Percentiles rank a stretch among this genome's conserved stretches.
phyloP scores from a whole-genome alignment of 2,329 filamentous ascomycete species.

The Aspergillus spinulosporus region DNA sequence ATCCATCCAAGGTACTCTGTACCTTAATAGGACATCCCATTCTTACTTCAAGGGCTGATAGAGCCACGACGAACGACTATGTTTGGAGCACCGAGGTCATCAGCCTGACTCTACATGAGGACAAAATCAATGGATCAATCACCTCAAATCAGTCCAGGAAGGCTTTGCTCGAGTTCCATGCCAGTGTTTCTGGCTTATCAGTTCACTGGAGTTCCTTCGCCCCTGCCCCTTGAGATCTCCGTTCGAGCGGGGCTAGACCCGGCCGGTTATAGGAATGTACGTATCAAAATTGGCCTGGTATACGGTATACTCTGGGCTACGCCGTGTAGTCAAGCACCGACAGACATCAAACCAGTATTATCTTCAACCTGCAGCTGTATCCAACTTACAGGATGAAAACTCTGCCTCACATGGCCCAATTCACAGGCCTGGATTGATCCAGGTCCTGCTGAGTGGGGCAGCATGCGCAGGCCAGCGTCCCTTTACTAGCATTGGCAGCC shows the following conservation, averaged over 20 bases:
- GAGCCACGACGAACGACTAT: not conserved
- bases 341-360: not conserved
- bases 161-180: not conserved
- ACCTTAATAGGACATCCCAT: not conserved
- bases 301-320: not conserved
- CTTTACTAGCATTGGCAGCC: slow-evolving; percentile 6
- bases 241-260: slow-evolving; percentile 1
- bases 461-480: not conserved
- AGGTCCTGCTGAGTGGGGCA: slow-evolving; percentile 4
- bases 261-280: not conserved
- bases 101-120: not conserved
- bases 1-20: slow-evolving; percentile 4
- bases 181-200: not conserved
- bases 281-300: not conserved
- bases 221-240: not conserved
- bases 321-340: too few relatives aligned
- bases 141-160: not conserved
- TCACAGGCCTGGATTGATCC: slow-evolving; percentile 11
- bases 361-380: not conserved
- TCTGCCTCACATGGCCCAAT: slow-evolving; percentile 13
- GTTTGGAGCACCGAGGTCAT: not conserved
- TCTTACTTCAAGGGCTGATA: not conserved
- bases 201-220: not conserved
- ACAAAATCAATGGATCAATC: not conserved
- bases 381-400: not conserved